Evolutionary conservation across 106 monocot genomes (phyloP).

Genomic region (Acorus calamus): DNA sequence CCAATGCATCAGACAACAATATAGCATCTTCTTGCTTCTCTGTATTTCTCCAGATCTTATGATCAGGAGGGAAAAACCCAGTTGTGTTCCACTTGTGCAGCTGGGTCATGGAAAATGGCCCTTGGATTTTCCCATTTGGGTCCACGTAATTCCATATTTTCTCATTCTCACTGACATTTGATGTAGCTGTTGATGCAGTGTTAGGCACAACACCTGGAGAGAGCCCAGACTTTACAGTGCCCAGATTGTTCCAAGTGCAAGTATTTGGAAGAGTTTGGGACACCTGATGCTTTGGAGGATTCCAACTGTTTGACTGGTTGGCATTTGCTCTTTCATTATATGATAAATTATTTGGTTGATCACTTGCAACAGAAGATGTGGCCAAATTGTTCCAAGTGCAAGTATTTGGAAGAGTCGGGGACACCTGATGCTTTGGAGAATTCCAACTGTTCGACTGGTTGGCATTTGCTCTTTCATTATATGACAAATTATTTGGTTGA

Average conservation of each 20-base stretch:
- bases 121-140: slow-evolving; percentile 46
- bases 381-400: slow-evolving; percentile 5
- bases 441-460: too few species aligned
- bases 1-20: slow-evolving; percentile 36
- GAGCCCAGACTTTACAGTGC: slow-evolving; percentile 3
- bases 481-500: slow-evolving; percentile 4
- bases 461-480: too few species aligned
- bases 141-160: slow-evolving; percentile 69
- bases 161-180: slow-evolving; percentile 23
- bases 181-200: slow-evolving; percentile 1
- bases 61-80: slow-evolving; percentile 40
- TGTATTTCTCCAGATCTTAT: slow-evolving; percentile 43
- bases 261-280: not conserved
- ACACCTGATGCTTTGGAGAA: too few species aligned
- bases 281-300: too few species aligned
- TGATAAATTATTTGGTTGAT: slow-evolving; percentile 4
- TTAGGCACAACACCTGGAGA: slow-evolving; percentile 14
- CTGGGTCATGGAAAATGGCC: slow-evolving; percentile 58
- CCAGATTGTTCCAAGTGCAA: slow-evolving; percentile 9
- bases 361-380: slow-evolving; percentile 5
- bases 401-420: not conserved
- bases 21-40: slow-evolving; percentile 36
- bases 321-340: too few species aligned
- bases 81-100: slow-evolving; percentile 49
- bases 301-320: too few species aligned